Base-by-base conservation (phyloP, 2,329 filamentous ascomycete genomes). In the Scytalidium sp. region DNA sequence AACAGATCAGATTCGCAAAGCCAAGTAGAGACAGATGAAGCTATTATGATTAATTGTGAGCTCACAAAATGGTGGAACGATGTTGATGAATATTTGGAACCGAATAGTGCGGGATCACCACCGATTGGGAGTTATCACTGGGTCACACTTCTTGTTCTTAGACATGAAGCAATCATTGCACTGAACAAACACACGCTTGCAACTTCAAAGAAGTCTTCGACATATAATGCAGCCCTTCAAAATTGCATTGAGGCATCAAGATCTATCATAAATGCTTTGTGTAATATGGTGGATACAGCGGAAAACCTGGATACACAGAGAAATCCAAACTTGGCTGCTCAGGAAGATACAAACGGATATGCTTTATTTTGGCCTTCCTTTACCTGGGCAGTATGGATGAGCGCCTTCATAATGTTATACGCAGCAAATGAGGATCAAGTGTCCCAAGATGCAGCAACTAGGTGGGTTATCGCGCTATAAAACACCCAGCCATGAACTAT, bases 321-420 rank as follows among this genome's bases (percentile, higher is more conserved):
- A n/a, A n/a, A n/a, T n/a, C n/a, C n/a, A n/a, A n/a, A n/a, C 7
- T 36, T n/a, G 32, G 22, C 41, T 2, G 17, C 49, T 19, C 25
- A 15, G 9, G 49, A 56, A 21, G 54, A 49, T 3, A 29, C 46
- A 2, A 19, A 63, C 64, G 1, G 55, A 5, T 48, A 40, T 32
- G 54, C 55, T 4, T 40, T 76, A 13, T 60, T 71, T 1, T 75
- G 73, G 73, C 72, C 72, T 3, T 74, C 72, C 2, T 73, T 73
- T 45, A 74, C 72, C 3, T 75, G 73, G 73, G 68, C 65, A 13
- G 64, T 73, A 4, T 76, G 74, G 74, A 75, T 75, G 62, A 74
- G 70, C 49, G 70, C 69, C 17, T 69, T 75, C 32, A 70, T 76
- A 32, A 50, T 75, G 32, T 67, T 75, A 41, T 73, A 74, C 52